Percentiles rank a stretch among this genome's conserved stretches.
Conservation (phyloP, 2,329 filamentous ascomycete genomes). For the Alternaria metachromatica region DNA sequence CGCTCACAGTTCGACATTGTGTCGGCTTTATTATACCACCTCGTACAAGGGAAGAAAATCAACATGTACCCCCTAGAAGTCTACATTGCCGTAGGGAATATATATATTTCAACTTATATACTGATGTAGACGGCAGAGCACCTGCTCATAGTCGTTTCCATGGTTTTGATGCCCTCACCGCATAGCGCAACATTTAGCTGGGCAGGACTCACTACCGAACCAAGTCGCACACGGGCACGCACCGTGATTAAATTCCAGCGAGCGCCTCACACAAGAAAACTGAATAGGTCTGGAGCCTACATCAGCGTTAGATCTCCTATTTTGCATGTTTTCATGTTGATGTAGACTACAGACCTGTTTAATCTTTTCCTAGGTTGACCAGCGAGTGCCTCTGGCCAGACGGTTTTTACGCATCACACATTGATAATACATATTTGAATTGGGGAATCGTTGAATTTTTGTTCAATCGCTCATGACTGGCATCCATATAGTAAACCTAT, state of each 20-base stretch:
- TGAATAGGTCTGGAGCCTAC: neutral
- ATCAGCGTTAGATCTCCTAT: neutral
- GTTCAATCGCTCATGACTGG: conserved; percentile 41
- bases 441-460: conserved; percentile 50
- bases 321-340: neutral
- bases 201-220: neutral
- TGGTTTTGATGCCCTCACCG: no score
- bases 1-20: neutral
- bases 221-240: neutral
- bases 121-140: neutral
- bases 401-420: neutral
- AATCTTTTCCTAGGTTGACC: neutral
- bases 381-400: neutral
- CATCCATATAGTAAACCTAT: conserved; percentile 43
- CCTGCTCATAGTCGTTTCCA: neutral
- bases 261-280: neutral
- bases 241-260: neutral
- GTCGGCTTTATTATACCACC: neutral
- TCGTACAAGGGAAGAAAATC: neutral
- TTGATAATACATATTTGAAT: conserved; percentile 23
- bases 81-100: neutral
- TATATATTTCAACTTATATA: neutral
- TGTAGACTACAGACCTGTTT: neutral
- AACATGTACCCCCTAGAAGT: neutral
- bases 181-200: neutral